Evolutionary conservation across 176 grass and related monocot genomes (phyloP).

Genomic region (Oryza nivara): DNA sequence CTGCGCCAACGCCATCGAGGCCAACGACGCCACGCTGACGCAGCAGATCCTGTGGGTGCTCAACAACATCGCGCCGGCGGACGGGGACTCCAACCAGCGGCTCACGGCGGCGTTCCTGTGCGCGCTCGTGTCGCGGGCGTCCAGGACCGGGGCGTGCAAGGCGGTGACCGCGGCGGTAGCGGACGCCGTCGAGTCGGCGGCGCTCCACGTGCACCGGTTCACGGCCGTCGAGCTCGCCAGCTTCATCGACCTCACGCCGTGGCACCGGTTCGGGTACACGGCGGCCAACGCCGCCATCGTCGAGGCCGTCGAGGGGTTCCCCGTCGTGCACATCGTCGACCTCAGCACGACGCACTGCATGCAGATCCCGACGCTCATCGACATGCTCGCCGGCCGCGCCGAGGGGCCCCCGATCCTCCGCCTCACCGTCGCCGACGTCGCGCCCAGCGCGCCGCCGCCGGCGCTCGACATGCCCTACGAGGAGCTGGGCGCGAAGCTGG

Average conservation of each 20-base stretch:
- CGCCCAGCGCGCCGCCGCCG: slow-evolving; percentile 40
- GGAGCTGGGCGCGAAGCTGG: slow-evolving; percentile 72
- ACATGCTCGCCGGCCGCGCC: slow-evolving; percentile 70
- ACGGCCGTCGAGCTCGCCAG: slow-evolving; percentile 82
- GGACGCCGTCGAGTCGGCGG: slow-evolving; percentile 48
- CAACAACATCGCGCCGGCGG: slow-evolving; percentile 94
- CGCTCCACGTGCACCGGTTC: slow-evolving; percentile 72
- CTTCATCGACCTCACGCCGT: slow-evolving; percentile 97
- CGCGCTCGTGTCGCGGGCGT: slow-evolving; percentile 80
- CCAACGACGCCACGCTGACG: slow-evolving; percentile 92
- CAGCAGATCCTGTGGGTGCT: slow-evolving; percentile 99
- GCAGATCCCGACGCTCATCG: slow-evolving; percentile 99
- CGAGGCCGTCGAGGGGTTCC: slow-evolving; percentile 78
- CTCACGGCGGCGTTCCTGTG: slow-evolving; percentile 89
- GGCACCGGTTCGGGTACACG: slow-evolving; percentile 93
- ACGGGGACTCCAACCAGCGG: slow-evolving; percentile 90
- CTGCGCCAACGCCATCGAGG: slow-evolving; percentile 96
- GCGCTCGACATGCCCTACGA: slow-evolving; percentile 83
- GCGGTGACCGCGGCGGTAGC: slow-evolving; percentile 59
- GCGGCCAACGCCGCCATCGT: slow-evolving; percentile 83
- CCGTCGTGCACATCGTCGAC: slow-evolving; percentile 80
- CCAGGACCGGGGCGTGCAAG: slow-evolving; percentile 84
- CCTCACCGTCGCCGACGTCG: slow-evolving; percentile 64
- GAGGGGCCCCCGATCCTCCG: slow-evolving; percentile 78
- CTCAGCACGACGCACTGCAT: slow-evolving; percentile 96